phyloP scores from a whole-genome alignment of 305 asterid genomes.

The Fraxinus dipetala region DNA sequence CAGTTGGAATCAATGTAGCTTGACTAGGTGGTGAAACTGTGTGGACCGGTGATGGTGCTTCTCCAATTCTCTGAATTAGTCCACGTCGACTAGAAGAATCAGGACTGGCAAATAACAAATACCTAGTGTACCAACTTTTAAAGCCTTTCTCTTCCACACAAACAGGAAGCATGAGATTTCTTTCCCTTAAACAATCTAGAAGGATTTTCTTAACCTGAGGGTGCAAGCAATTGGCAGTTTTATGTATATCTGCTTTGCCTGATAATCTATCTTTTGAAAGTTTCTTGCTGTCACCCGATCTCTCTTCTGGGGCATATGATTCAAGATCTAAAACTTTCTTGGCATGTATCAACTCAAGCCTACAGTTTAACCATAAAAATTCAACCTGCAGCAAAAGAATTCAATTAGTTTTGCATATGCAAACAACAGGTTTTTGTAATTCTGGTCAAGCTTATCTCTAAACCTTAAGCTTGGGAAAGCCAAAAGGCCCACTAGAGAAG shows the following conservation, averaged over 20 bases:
- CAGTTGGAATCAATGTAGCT: constrained; percentile 18
- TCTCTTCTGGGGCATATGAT: constrained; percentile 27
- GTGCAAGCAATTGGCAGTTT: constrained; percentile 27
- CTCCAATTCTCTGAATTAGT: constrained; percentile 31
- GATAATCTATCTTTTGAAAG: constrained; percentile 26
- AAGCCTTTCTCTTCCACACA: constrained; percentile 39
- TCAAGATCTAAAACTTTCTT: constrained; percentile 45
- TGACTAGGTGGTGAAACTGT: constrained; percentile 19
- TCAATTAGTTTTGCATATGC: constrained; percentile 22
- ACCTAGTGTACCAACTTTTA: constrained; percentile 29
- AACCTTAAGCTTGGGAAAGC: not conserved
- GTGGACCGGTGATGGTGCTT: constrained; percentile 28
- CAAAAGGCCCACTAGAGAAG: constrained; percentile 6
- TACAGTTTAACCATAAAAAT: constrained; percentile 52
- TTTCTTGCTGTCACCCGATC: constrained; percentile 19
- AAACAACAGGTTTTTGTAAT: not conserved
- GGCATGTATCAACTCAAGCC: constrained; percentile 46
- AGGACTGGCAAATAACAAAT: constrained; percentile 23
- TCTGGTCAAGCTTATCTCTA: constrained; percentile 5
- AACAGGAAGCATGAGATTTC: constrained; percentile 30
- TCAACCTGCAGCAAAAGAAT: constrained; percentile 63
- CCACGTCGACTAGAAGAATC: constrained; percentile 35
- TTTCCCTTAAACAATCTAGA: constrained; percentile 51
- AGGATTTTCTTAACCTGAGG: constrained; percentile 53
- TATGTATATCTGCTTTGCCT: constrained; percentile 20